Conservation (phyloP, 768 basidiomycete species). For the Daedalea quercina region DNA sequence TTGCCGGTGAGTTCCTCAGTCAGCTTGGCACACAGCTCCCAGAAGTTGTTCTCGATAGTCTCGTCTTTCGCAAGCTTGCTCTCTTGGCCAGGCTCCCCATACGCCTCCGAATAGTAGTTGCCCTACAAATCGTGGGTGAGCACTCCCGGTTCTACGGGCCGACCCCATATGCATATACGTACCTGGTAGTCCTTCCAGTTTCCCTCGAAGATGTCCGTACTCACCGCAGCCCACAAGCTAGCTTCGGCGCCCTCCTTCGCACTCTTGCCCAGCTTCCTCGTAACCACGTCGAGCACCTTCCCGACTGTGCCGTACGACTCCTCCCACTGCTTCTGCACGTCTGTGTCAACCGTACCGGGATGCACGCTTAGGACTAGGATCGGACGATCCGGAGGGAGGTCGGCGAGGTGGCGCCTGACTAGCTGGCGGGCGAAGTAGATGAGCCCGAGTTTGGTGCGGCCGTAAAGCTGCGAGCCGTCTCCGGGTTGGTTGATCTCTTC, state of each 20-base stretch:
- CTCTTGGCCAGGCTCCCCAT: constrained; percentile 19
- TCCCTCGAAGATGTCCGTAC: constrained; percentile 18
- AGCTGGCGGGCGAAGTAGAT: constrained; percentile 19
- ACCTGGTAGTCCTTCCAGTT: constrained; percentile 25
- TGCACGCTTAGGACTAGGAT: constrained; percentile 23
- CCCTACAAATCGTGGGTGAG: constrained; percentile 9
- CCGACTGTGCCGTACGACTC: constrained; percentile 21
- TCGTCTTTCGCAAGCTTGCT: constrained; percentile 17
- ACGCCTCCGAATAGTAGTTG: constrained; percentile 21
- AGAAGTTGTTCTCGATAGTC: constrained; percentile 16
- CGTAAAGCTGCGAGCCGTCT: constrained; percentile 19
- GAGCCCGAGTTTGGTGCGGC: constrained; percentile 22
- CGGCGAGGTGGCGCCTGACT: constrained; percentile 16
- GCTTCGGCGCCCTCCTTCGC: constrained; percentile 25
- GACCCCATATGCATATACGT: neutral
- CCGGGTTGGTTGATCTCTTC: constrained; percentile 20
- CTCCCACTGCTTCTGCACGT: constrained; percentile 19
- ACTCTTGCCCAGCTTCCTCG: constrained; percentile 17
- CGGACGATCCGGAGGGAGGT: constrained; percentile 8
- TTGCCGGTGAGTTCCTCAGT: constrained; percentile 20
- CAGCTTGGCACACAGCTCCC: constrained; percentile 17
- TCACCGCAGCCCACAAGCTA: constrained; percentile 22
- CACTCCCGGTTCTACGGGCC: neutral
- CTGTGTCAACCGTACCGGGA: constrained; percentile 24
- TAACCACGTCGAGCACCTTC: constrained; percentile 14